Base-by-base conservation (phyloP, 2,329 filamentous ascomycete species). In the Aspergillus sp. region DNA sequence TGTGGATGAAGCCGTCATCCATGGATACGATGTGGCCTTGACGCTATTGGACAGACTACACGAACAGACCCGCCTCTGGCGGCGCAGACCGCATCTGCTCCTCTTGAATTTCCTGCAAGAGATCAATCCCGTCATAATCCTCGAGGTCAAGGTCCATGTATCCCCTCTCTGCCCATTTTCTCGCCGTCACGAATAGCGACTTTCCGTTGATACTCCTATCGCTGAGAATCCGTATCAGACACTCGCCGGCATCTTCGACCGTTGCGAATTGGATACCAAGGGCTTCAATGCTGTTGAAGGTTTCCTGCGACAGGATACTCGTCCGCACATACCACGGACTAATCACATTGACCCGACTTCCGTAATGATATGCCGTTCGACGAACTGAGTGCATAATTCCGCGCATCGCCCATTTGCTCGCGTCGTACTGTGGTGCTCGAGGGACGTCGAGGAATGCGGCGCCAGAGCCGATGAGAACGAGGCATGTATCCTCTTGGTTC, bases 341-440 rank as follows among this genome's bases (percentile, higher is more conserved):
- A 43, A 79, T 75, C 28, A 76, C 63, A 53, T 77, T 77, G 3
- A 79, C 71, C 0, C 78, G 71, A 57, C 72, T 76, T 3, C 75
- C 68, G 41, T 76, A 69, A 46, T 71, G 69, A 57, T 68, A 73
- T 4, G 71, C 64, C 6, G 73, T 76, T 28, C 71, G 64, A 43
- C 76, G 61, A 47, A 79, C 59, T 11, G 71, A 68, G 60, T 74
- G 74, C 72, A 79, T 75, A n/a, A 79, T 72, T 1, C 76, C 76
- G 50, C 77, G 69, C 55, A 75, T 69, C 4, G 69, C 76, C 67
- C 74, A 79, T 62, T 80, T 80, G 15, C 72, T 74, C 4, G 69
- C 69, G 31, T 67, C 65, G 65, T 80, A 80, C 55, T 74, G 71
- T n/a, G 73, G 64, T 5, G 64, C 68, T 7, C 73, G 68, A 0